Conservation (phyloP, 78 protist genomes). For the Dictyostelium purpureum region DNA sequence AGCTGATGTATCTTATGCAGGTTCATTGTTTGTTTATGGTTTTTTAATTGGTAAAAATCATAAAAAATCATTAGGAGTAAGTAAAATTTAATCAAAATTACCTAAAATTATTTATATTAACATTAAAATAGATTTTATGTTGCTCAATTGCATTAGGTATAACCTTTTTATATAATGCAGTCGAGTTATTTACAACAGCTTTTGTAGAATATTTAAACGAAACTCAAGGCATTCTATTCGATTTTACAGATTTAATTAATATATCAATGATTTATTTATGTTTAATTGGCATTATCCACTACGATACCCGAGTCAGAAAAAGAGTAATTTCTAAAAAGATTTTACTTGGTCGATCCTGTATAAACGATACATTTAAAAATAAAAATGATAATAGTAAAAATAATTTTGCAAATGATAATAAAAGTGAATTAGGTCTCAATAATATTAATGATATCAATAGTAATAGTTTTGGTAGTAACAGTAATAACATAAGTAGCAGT, state of each 20-base stretch:
- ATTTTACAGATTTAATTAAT: not conserved
- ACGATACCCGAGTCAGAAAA: not conserved
- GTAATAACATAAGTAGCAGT: too few species aligned
- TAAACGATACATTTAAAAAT: too few species aligned
- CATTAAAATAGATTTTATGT: not conserved
- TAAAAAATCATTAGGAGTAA: constrained; percentile 4
- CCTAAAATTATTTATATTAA: not conserved
- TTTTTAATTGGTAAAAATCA: constrained; percentile 14
- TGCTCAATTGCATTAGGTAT: not conserved
- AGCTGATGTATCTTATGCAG: constrained; percentile 7
- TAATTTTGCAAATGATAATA: too few species aligned
- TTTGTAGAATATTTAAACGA: not conserved
- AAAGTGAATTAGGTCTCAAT: too few species aligned
- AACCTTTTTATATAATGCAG: constrained; percentile 1
- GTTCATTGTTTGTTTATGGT: constrained; percentile 5
- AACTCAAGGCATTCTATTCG: not conserved
- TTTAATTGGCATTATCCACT: not conserved
- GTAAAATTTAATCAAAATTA: too few species aligned
- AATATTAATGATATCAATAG: too few species aligned
- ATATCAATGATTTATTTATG: not conserved
- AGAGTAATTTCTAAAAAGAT: too few species aligned
- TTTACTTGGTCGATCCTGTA: too few species aligned
- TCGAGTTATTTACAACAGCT: constrained; percentile 5
- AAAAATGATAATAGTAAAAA: too few species aligned
- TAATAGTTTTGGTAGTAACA: too few species aligned